Conservation (phyloP, 129 eudicot species). For the Erigeron canadensis region DNA sequence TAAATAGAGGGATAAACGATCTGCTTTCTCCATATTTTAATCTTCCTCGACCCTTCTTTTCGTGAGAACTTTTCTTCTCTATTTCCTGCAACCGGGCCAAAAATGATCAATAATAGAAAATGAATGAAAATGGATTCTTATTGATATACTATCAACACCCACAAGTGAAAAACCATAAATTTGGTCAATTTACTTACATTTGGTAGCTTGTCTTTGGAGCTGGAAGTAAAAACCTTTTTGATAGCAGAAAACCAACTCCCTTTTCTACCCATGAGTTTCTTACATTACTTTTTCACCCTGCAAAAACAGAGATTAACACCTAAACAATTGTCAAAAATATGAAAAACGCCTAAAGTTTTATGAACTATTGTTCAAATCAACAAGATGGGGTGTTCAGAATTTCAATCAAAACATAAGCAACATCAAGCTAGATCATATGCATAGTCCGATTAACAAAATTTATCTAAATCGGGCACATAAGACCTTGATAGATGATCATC, state of each 20-base stretch:
- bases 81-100: conserved; percentile 41
- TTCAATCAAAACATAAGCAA: neutral
- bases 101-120: conserved; percentile 12
- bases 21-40: conserved; percentile 62
- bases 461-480: neutral
- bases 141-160: neutral
- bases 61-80: conserved; percentile 56
- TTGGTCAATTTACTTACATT: conserved; percentile 46
- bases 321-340: neutral
- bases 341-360: neutral
- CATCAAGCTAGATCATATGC: neutral
- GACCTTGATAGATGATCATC: conserved; percentile 9
- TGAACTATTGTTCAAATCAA: conserved; percentile 8
- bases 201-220: conserved; percentile 61
- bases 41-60: conserved; percentile 60
- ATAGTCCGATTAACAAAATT: neutral
- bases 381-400: neutral
- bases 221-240: conserved; percentile 75
- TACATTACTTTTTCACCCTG: conserved; percentile 64
- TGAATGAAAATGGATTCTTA: neutral
- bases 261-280: conserved; percentile 76
- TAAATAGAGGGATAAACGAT: conserved; percentile 84
- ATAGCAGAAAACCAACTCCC: conserved; percentile 99
- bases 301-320: neutral
- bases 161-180: neutral